Percentiles rank a stretch among this genome's conserved stretches.
Conservation (phyloP, 352 stramenopile genomes). For the Hyaloperonospora brassicae region DNA sequence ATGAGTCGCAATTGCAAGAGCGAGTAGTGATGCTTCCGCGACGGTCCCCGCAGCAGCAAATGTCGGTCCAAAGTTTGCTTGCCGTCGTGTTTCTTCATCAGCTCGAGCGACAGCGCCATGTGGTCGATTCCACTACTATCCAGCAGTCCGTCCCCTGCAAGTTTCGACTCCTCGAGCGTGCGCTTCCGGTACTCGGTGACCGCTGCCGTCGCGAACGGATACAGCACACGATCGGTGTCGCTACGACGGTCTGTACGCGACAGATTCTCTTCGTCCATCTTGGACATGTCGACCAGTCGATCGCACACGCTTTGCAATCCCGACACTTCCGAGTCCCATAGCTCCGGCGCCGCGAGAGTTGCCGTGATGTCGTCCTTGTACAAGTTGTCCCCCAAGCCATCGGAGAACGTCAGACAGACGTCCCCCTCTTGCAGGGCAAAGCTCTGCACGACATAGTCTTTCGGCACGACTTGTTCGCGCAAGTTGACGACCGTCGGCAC, state of each 20-base stretch:
- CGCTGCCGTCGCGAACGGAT: constrained; percentile 60
- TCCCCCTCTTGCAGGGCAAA: constrained; percentile 46
- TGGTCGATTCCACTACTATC: constrained; percentile 34
- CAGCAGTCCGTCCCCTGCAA: constrained; percentile 2
- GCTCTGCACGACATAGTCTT: constrained; percentile 66
- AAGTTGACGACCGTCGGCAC: constrained; percentile 72
- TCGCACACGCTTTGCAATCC: constrained; percentile 47
- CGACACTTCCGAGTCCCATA: constrained; percentile 14
- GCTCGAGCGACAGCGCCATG: constrained; percentile 37
- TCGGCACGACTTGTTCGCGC: constrained; percentile 30
- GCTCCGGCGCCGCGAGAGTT: constrained; percentile 14
- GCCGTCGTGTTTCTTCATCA: constrained; percentile 42
- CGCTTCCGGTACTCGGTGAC: constrained; percentile 54
- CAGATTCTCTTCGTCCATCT: constrained; percentile 22
- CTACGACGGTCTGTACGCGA: constrained; percentile 1
- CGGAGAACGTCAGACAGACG: constrained; percentile 66
- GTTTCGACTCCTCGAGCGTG: constrained; percentile 32
- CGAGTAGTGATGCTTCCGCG: constrained; percentile 62
- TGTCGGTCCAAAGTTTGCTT: constrained; percentile 51
- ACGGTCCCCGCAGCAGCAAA: constrained; percentile 39
- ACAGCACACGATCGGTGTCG: constrained; percentile 18
- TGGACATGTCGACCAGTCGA: constrained; percentile 38
- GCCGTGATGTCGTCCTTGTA: constrained; percentile 67
- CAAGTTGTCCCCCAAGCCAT: constrained; percentile 71
- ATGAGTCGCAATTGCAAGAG: constrained; percentile 64